Conservation (phyloP, 2,329 filamentous ascomycete species). For the Cylindrodendrum hubeiense region DNA sequence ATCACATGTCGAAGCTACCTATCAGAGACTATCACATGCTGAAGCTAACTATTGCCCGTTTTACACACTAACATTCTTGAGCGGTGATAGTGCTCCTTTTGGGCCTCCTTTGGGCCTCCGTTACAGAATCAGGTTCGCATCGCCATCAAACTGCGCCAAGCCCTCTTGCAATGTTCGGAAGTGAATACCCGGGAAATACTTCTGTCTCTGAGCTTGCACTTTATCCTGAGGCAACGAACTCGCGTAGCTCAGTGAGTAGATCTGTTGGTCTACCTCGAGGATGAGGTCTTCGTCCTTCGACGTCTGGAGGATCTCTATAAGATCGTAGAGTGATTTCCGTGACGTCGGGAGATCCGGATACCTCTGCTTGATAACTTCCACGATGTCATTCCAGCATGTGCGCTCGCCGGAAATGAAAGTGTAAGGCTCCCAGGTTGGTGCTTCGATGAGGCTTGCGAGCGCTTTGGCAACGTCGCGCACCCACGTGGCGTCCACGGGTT, state of each 20-base stretch:
- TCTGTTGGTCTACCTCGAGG: not conserved
- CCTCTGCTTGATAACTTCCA: not conserved
- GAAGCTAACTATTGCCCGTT: too few species aligned
- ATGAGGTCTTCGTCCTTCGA: not conserved
- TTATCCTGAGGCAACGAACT: not conserved
- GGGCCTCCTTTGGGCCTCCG: not conserved
- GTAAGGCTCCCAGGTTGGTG: conserved; percentile 1
- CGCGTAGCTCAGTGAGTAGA: not conserved
- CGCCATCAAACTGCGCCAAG: not conserved
- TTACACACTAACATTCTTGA: too few species aligned
- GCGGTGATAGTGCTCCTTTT: too few species aligned
- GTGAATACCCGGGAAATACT: not conserved
- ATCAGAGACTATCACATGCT: too few species aligned
- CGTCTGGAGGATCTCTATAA: not conserved
- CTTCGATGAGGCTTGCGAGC: not conserved
- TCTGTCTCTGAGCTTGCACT: not conserved
- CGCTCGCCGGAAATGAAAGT: conserved; percentile 4
- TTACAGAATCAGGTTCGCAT: not conserved
- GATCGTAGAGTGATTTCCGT: not conserved
- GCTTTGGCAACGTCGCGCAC: conserved; percentile 9
- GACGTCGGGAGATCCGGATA: not conserved
- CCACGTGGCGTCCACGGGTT: conserved; percentile 8
- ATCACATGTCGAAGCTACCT: too few species aligned
- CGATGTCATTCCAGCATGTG: conserved; percentile 4
- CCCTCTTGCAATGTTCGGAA: conserved; percentile 5